Evolutionary conservation across 2,329 filamentous ascomycete genomes (phyloP).

Genomic region (Penicillium sp.): DNA sequence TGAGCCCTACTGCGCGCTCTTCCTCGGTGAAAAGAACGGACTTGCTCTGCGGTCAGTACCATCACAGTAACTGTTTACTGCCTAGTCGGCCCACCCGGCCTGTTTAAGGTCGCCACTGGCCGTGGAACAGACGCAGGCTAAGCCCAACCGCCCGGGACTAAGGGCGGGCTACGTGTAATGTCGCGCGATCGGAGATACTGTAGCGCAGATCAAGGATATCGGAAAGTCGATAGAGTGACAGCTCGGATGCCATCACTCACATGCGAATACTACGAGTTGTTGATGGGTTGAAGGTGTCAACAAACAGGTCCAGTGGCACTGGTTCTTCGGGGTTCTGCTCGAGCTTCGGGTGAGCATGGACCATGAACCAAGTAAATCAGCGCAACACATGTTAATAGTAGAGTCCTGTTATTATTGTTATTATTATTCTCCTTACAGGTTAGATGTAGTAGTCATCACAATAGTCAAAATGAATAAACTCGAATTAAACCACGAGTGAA

Average conservation of each 20-base stretch:
- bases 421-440: too few species aligned
- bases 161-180: background rate
- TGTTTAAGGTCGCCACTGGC: slow-evolving; percentile 10
- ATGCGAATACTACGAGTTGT: background rate
- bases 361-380: background rate
- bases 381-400: background rate
- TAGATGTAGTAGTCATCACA: background rate
- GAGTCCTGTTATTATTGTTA: background rate
- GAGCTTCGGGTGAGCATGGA: background rate
- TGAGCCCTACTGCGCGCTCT: background rate
- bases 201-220: background rate
- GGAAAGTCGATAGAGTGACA: background rate
- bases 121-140: slow-evolving; percentile 9
- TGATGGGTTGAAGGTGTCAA: background rate
- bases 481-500: background rate
- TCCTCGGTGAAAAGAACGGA: slow-evolving; percentile 6
- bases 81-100: slow-evolving; percentile 7
- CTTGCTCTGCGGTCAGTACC: background rate
- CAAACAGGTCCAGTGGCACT: background rate
- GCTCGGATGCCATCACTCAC: background rate
- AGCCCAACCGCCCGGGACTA: background rate
- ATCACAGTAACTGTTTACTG: background rate
- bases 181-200: slow-evolving; percentile 7
- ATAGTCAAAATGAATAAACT: background rate
- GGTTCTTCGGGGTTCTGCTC: background rate